Percentiles rank a stretch among this genome's conserved stretches.
Conservation (phyloP, 2,329 filamentous ascomycete genomes). For the Bipolaris oryzae region DNA sequence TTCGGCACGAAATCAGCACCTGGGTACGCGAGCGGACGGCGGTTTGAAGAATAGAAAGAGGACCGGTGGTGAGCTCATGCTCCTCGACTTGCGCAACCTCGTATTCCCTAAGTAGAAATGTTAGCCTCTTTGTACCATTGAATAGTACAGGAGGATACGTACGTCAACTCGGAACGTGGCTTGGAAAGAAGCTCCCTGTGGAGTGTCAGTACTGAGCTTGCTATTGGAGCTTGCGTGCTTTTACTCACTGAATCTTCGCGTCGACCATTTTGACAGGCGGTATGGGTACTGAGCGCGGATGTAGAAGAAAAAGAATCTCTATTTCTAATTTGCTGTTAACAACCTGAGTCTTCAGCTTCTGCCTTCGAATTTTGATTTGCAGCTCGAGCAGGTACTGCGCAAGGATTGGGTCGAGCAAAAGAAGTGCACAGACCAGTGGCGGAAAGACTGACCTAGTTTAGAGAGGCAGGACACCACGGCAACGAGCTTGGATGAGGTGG, state of each 20-base stretch:
- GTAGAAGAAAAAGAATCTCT: background rate
- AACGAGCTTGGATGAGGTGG: slow-evolving; percentile 37
- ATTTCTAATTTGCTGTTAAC: slow-evolving; percentile 27
- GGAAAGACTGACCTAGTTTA: slow-evolving; percentile 27
- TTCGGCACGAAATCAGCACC: slow-evolving; percentile 95
- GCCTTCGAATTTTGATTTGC: slow-evolving; percentile 25
- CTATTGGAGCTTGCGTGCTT: background rate
- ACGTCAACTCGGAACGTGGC: slow-evolving; percentile 90
- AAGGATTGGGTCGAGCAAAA: slow-evolving; percentile 18
- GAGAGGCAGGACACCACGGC: slow-evolving; percentile 33
- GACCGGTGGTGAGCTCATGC: slow-evolving; percentile 79
- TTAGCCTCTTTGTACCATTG: slow-evolving; percentile 23
- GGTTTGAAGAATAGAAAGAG: slow-evolving; percentile 93
- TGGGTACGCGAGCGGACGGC: slow-evolving; percentile 93
- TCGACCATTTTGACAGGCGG: slow-evolving; percentile 41
- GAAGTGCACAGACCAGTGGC: slow-evolving; percentile 29
- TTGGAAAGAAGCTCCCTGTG: slow-evolving; percentile 85
- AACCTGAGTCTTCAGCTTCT: slow-evolving; percentile 25
- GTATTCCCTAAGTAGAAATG: slow-evolving; percentile 70
- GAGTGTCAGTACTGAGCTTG: slow-evolving; percentile 30
- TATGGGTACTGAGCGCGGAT: background rate
- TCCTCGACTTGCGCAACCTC: slow-evolving; percentile 83
- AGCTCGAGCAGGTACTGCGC: slow-evolving; percentile 16
- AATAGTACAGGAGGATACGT: slow-evolving; percentile 50
- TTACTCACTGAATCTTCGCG: slow-evolving; percentile 53